Evolutionary conservation across 2,329 filamentous ascomycete genomes (phyloP), one percentile per base, ranked within the genome.

Genomic region (Botrytis medusae): DNA sequence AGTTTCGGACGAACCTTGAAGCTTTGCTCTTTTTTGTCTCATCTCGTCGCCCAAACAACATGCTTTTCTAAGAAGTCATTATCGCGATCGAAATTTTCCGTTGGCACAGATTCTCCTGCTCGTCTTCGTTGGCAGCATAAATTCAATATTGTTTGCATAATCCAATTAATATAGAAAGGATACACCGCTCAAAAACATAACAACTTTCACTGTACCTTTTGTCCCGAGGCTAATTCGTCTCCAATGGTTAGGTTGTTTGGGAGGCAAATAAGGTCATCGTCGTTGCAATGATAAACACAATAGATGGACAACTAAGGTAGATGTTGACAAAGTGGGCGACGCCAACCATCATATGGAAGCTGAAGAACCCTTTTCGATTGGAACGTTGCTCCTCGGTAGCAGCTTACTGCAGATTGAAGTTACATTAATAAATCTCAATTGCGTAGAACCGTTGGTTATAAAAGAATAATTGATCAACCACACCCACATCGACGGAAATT

Each of bases 291-390:
- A 40, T 46, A 57, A 37, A 63, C 42, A 63, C 59, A 42, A 61
- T 69, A 48, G 32, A 54, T 44, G 51, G 61, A 67, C n/a, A 72
- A 59, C 61, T 71, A 71, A 71, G 59, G 46, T 71, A 71, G 25
- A 63, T 61, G n/a, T 34, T n/a, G 69, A 72, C 44, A 44, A 65
- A 67, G 61, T 65, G 60, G 63, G 48, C 71, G 62, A 54, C 71
- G 63, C 63, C 71, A 69, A 34, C 51, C 71, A 59, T 69, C 62
- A 69, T 69, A 61, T 72, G 71, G 59, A 72, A 72, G 71, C 71
- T 72, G 71, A 72, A 42, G 71, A 69, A 34, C 51, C 42, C 16
- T 25, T 72, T 69, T 72, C 51, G 16, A 72, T 51, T 69, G 71
- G 69, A 72, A 72, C 63, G 71, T 72, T 72, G 63, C 71, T 69